Conservation (phyloP, 352 stramenopile genomes). For the Albugo laibachii region DNA sequence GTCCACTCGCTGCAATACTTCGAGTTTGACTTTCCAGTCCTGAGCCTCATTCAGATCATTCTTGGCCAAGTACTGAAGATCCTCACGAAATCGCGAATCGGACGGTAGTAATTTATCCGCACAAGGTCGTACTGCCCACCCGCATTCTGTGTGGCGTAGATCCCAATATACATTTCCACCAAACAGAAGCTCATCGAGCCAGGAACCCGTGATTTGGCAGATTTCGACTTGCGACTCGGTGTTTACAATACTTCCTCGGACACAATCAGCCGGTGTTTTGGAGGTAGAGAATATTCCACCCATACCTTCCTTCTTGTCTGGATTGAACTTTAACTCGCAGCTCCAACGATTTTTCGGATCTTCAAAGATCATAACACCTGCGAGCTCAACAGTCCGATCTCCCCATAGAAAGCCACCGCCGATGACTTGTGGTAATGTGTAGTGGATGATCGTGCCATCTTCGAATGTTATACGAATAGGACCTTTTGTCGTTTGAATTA, state of each 20-base stretch:
- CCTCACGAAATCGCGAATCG: slow-evolving; percentile 50
- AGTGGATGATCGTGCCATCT: slow-evolving; percentile 44
- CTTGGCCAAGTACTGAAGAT: slow-evolving; percentile 37
- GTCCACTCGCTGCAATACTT: slow-evolving; percentile 59
- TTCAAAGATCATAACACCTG: slow-evolving; percentile 47
- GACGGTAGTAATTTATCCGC: slow-evolving; percentile 45
- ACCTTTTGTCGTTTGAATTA: slow-evolving; percentile 60
- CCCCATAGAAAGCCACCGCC: slow-evolving; percentile 62
- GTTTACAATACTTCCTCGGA: slow-evolving; percentile 49
- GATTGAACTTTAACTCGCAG: slow-evolving; percentile 65
- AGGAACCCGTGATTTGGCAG: slow-evolving; percentile 52
- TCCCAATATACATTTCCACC: slow-evolving; percentile 51
- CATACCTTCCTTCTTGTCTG: slow-evolving; percentile 75
- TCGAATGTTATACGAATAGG: slow-evolving; percentile 51
- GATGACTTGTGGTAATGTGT: slow-evolving; percentile 49
- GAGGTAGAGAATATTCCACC: slow-evolving; percentile 58
- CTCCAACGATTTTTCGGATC: slow-evolving; percentile 48
- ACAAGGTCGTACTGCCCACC: slow-evolving; percentile 28
- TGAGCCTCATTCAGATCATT: slow-evolving; percentile 60
- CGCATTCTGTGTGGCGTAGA: slow-evolving; percentile 33
- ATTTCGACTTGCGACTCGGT: slow-evolving; percentile 36
- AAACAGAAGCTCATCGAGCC: slow-evolving; percentile 57
- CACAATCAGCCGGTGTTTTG: slow-evolving; percentile 54
- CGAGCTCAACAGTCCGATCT: slow-evolving; percentile 61
- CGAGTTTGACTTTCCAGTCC: slow-evolving; percentile 69